Conservation (phyloP, 1,284 basidiomycete species). For the Neolentinus lepideus region DNA sequence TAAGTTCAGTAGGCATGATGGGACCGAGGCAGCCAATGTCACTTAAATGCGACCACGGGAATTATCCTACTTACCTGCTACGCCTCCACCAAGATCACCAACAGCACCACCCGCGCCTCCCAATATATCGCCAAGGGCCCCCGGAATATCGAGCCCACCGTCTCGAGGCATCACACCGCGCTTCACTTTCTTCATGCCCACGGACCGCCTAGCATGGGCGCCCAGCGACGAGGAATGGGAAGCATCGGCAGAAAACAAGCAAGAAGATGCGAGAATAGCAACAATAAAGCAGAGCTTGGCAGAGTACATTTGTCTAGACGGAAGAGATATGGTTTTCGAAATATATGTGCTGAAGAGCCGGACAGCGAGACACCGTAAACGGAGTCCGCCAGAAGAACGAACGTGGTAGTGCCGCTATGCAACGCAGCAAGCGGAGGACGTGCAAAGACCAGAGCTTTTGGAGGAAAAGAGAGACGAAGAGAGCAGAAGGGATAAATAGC, state of each 20-base stretch:
- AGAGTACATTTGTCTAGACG: constrained; percentile 4
- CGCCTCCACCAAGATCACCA: background rate
- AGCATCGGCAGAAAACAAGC: constrained; percentile 14
- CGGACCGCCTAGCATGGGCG: background rate
- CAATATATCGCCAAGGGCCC: background rate
- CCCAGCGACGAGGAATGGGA: background rate
- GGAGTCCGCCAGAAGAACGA: constrained; percentile 9
- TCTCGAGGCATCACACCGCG: background rate
- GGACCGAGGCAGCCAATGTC: no score
- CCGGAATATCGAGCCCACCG: no score
- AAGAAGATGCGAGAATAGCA: constrained; percentile 15
- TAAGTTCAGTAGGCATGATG: no score
- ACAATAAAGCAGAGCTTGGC: constrained; percentile 10
- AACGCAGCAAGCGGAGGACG: constrained; percentile 8
- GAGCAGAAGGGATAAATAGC: constrained; percentile 3
- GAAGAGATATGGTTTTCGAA: constrained; percentile 1
- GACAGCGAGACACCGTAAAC: constrained; percentile 9
- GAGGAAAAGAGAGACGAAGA: constrained; percentile 7
- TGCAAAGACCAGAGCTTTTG: background rate
- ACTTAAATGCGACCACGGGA: no score
- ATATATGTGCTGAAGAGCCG: constrained; percentile 10
- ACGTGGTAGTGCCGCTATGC: constrained; percentile 15
- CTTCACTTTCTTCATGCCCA: background rate
- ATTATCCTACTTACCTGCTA: no score
- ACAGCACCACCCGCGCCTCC: background rate